These are phyloP conservation scores for Populus hybrid DNA, from an alignment of 441 rosid species.

Conservation along the genomic window DNA sequence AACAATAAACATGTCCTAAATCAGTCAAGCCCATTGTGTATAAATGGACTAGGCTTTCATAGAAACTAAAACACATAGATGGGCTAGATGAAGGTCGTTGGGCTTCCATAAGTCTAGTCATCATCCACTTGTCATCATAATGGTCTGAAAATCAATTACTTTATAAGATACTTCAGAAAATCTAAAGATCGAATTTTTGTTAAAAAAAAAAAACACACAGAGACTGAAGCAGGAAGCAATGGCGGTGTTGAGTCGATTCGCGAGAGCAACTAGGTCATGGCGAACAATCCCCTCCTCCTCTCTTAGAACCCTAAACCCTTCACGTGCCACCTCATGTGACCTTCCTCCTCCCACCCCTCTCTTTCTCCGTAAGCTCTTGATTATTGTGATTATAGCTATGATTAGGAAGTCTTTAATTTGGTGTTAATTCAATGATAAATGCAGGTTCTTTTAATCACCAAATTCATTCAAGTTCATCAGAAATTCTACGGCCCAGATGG, in stretches of 20 bases:
- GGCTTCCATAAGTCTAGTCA: background rate
- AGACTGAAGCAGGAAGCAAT: background rate
- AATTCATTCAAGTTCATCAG: constrained; percentile 16
- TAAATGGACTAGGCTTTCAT: background rate
- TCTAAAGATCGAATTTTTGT: background rate
- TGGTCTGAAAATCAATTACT: too few species aligned
- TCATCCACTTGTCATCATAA: background rate
- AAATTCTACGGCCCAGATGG: constrained; percentile 23
- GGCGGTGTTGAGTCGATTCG: constrained; percentile 38
- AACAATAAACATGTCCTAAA: background rate
- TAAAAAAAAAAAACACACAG: background rate
- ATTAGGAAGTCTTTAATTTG: background rate
- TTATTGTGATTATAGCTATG: background rate
- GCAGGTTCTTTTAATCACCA: constrained; percentile 24
- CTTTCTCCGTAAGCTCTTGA: background rate
- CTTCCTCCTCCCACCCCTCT: constrained; percentile 31
- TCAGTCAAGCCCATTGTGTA: background rate
- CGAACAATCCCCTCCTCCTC: constrained; percentile 23
- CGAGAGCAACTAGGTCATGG: constrained; percentile 34
- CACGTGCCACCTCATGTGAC: constrained; percentile 18
- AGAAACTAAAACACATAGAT: background rate
- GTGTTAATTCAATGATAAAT: constrained; percentile 7
- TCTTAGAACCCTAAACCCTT: constrained; percentile 28
- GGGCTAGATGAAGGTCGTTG: background rate
- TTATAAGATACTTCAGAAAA: background rate